Percentiles rank a stretch among this genome's conserved stretches.
Conservation (phyloP, 345 rosid genomes). For the Rhodomyrtus tomentosa region DNA sequence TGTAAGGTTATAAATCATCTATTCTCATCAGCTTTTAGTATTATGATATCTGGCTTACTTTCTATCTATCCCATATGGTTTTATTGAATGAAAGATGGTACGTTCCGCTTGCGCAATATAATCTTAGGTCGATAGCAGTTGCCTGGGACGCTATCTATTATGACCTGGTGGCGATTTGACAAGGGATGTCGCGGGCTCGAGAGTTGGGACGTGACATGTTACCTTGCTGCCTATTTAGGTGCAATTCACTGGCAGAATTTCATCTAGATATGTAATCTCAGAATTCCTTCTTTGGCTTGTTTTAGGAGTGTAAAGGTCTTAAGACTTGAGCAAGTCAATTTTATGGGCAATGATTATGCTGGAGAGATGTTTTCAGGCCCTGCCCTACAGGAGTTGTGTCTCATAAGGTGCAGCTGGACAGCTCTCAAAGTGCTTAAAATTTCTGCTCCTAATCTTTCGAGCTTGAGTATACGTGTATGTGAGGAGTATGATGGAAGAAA, state of each 20-base stretch:
- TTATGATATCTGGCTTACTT: no score
- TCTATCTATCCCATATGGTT: no score
- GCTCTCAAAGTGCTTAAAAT: background rate
- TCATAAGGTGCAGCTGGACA: background rate
- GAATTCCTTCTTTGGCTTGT: background rate
- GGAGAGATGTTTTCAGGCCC: background rate
- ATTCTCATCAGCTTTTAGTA: no score
- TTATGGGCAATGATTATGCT: background rate
- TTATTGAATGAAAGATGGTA: no score
- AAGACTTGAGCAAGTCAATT: background rate
- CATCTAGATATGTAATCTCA: background rate
- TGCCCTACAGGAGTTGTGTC: background rate
- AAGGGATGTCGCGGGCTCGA: no score
- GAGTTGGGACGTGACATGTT: no score
- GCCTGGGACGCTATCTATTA: no score
- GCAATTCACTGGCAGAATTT: background rate
- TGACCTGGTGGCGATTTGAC: no score
- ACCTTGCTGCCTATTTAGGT: background rate
- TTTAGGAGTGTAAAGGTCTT: background rate
- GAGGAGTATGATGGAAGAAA: background rate
- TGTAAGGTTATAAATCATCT: no score
- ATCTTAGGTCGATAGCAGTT: no score
- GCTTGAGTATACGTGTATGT: background rate
- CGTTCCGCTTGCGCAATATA: no score
- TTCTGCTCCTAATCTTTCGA: background rate